These are phyloP conservation scores for Phytophthora kernoviae DNA, from an alignment of 352 stramenopile genomes.

Conservation along the genomic window DNA sequence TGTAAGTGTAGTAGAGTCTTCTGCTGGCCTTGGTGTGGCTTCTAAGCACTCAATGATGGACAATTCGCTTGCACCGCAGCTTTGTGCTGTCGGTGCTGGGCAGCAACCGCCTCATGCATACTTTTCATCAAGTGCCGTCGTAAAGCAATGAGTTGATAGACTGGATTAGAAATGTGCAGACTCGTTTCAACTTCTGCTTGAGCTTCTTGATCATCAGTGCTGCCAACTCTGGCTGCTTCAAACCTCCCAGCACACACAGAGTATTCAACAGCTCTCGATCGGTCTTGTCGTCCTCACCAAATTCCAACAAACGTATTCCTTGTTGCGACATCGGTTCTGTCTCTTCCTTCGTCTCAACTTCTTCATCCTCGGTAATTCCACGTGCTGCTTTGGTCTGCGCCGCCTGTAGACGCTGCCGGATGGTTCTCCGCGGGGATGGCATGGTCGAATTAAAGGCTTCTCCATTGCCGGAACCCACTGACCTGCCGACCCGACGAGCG, in stretches of 20 bases:
- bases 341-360: constrained; percentile 26
- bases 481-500: constrained; percentile 25
- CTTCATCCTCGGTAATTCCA: constrained; percentile 24
- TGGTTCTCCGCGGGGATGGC: constrained; percentile 17
- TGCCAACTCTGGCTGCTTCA: constrained; percentile 47
- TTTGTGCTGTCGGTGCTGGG: constrained; percentile 54
- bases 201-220: constrained; percentile 58
- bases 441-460: not conserved
- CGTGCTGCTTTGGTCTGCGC: constrained; percentile 26
- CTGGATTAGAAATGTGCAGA: constrained; percentile 57
- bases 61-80: constrained; percentile 22
- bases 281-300: constrained; percentile 10
- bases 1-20: not conserved
- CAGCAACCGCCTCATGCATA: constrained; percentile 54
- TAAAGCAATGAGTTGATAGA: constrained; percentile 60
- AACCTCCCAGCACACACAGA: constrained; percentile 54
- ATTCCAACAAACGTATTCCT: not conserved
- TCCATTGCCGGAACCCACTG: not conserved
- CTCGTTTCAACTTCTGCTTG: constrained; percentile 39
- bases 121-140: constrained; percentile 59
- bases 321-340: not conserved
- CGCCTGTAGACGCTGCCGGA: constrained; percentile 27
- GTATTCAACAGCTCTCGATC: constrained; percentile 54
- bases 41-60: constrained; percentile 16
- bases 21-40: constrained; percentile 1